Conservation (phyloP, 305 asterid genomes). For the Fraxinus baroniana region DNA sequence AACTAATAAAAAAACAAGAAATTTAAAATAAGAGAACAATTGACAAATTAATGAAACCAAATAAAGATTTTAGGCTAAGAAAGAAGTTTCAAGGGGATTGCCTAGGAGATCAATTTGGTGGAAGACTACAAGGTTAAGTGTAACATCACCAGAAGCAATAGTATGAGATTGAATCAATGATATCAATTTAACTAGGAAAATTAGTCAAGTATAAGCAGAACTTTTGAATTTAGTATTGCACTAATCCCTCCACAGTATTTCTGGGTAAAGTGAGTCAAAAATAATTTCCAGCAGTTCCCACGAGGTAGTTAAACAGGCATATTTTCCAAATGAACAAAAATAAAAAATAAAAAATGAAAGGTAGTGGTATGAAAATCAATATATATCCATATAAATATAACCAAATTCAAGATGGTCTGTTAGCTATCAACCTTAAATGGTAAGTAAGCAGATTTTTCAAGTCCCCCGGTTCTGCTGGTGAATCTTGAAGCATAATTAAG, state of each 20-base stretch:
- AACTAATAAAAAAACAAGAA: background rate
- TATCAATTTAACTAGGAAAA: background rate
- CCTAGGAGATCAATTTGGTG: background rate
- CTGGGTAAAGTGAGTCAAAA: background rate
- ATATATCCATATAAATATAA: background rate
- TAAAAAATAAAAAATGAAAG: background rate
- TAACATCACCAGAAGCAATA: background rate
- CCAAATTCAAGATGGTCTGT: background rate
- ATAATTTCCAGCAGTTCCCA: background rate
- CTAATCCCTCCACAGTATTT: background rate
- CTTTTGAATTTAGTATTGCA: background rate
- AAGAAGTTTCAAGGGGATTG: background rate
- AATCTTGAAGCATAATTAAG: constrained; percentile 86
- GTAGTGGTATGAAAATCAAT: background rate
- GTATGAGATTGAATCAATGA: background rate
- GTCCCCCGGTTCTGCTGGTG: constrained; percentile 63
- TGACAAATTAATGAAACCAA: background rate
- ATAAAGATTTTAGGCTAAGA: background rate
- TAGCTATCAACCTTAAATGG: constrained; percentile 74
- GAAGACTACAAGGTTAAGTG: background rate
- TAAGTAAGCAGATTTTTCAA: constrained; percentile 82
- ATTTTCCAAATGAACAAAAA: background rate
- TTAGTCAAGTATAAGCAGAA: background rate
- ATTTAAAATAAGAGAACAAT: background rate
- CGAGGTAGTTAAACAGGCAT: background rate